phyloP scores from a whole-genome alignment of 1,284 basidiomycete genomes.

The Tausonia pullulans region DNA sequence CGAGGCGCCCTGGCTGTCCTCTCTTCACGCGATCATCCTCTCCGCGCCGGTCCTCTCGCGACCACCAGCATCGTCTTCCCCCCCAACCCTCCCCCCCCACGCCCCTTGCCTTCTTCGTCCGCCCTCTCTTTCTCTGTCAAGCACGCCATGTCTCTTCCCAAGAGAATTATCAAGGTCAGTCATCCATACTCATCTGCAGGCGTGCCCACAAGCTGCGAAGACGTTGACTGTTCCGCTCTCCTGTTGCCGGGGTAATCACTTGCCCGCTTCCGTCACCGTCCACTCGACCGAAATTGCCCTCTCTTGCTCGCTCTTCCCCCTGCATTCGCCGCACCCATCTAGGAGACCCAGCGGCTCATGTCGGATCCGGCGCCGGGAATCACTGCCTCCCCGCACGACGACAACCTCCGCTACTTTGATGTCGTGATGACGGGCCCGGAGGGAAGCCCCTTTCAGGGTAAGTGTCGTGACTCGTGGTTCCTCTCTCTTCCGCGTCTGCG shows the following conservation, averaged over 20 bases:
- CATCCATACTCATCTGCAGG: neutral
- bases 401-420: conserved; percentile 97
- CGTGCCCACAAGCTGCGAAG: neutral
- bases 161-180: conserved; percentile 37
- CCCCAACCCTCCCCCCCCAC: too few relatives aligned
- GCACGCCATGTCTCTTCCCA: conserved; percentile 26
- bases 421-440: conserved; percentile 90
- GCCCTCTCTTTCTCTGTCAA: too few relatives aligned
- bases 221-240: neutral
- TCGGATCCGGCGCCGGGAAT: conserved; percentile 95
- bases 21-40: too few relatives aligned
- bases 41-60: too few relatives aligned
- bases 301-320: neutral
- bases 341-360: conserved; percentile 96
- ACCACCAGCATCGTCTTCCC: too few relatives aligned
- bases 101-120: too few relatives aligned
- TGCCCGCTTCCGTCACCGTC: neutral
- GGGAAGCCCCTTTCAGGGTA: conserved; percentile 87
- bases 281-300: neutral
- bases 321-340: neutral
- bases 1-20: too few relatives aligned
- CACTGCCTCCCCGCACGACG: conserved; percentile 83
- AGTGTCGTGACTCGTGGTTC: conserved; percentile 29
- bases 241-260: neutral
- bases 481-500: neutral